Evolutionary conservation across 768 basidiomycete genomes (phyloP), one percentile per base, ranked within the genome.

Genomic region (Scleroderma citrinum): DNA sequence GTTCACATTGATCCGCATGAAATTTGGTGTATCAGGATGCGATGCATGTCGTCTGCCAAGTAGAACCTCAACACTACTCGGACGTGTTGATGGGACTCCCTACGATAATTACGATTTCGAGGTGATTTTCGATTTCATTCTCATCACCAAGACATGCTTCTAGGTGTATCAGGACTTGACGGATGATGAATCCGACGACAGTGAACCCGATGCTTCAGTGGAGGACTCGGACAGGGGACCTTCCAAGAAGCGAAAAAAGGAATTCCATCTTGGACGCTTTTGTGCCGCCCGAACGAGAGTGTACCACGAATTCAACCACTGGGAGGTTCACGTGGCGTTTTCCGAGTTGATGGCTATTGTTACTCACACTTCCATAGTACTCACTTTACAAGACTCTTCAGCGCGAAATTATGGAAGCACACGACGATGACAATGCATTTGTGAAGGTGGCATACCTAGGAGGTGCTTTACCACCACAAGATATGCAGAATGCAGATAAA

Each of bases 1-100:
- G 1, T 79, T 92, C 47, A 69, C 76, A 16, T 60, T 87, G 34
- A 55, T 70, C 21, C 58, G 58, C 21, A 63, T 92, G 47, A 71
- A 78, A 14, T 81, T 81, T 56, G 66, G 80, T 13, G 66, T 80
- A 19, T 80, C 82, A 2, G 69, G 70, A 16, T 96, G 92, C 60
- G 87, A 93, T 64, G 92, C 89, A 19, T 95, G 92, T 63, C 78
- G 85, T 65, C 73, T 92, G 29, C 80, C 83, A 35, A 77, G 81
- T 17, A 76, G 87, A 50, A 62, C 80, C 57, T 87, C 88, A 20
- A 87, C 80, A 7, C 56, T 82, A 7, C 52, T 75, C 11, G 87
- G 84, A 0, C 71, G 76, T 41, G 59, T 93, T 34, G 73, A 73
- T 44, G 92, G 92, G 6, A 57, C 66, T 10, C 75, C 80, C n/a